Evolutionary conservation across 2,329 filamentous ascomycete genomes (phyloP).

Genomic region (Aspergillus fischeri): DNA sequence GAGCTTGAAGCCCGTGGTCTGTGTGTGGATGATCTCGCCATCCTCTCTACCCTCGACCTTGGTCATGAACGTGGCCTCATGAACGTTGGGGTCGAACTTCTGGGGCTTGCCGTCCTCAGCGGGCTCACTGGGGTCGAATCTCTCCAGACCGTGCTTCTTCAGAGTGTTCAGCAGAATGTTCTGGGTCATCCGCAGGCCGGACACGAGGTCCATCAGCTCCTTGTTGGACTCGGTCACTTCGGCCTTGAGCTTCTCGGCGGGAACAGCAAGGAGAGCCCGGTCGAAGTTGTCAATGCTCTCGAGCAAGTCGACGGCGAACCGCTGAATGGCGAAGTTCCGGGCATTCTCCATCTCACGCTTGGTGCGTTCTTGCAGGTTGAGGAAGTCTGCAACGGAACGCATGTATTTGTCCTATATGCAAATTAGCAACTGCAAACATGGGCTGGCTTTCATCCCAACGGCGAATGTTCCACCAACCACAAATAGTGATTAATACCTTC

Average conservation of each 20-base stretch:
- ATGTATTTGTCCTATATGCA: slow-evolving; percentile 78
- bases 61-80: slow-evolving; percentile 94
- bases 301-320: slow-evolving; percentile 90
- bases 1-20: slow-evolving; percentile 92
- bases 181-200: slow-evolving; percentile 95
- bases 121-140: slow-evolving; percentile 66
- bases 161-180: slow-evolving; percentile 79
- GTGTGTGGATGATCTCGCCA: slow-evolving; percentile 82
- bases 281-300: slow-evolving; percentile 97
- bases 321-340: slow-evolving; percentile 88
- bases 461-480: not conserved
- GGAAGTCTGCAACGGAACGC: slow-evolving; percentile 91
- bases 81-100: slow-evolving; percentile 93
- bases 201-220: slow-evolving; percentile 76
- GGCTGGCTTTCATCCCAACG: not conserved
- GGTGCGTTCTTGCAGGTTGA: slow-evolving; percentile 94
- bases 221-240: slow-evolving; percentile 54
- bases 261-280: slow-evolving; percentile 77
- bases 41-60: slow-evolving; percentile 84
- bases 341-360: slow-evolving; percentile 83
- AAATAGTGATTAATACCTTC: slow-evolving; percentile 60
- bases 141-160: slow-evolving; percentile 89
- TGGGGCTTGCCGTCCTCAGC: slow-evolving; percentile 55
- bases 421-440: not conserved
- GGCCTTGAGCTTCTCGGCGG: slow-evolving; percentile 64